phyloP scores from a whole-genome alignment of 2,329 filamentous ascomycete species.

The Cytospora schulzeri region DNA sequence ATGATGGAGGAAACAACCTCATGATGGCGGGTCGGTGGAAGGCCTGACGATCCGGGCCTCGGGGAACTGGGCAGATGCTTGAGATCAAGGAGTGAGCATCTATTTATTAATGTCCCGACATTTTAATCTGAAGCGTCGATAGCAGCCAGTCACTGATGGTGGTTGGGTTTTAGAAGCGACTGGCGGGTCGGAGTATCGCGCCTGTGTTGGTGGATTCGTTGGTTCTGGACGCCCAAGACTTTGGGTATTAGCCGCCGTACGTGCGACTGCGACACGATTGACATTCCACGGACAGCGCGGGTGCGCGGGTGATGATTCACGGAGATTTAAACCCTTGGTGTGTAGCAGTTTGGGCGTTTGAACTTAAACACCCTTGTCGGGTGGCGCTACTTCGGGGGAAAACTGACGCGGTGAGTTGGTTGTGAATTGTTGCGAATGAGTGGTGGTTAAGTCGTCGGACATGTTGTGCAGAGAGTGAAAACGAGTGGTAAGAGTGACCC shows the following conservation, averaged over 20 bases:
- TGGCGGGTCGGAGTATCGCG: slow-evolving; percentile 7
- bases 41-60: slow-evolving; percentile 7
- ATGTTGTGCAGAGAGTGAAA: slow-evolving; percentile 4
- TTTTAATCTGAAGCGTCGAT: neutral
- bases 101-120: neutral
- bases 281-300: neutral
- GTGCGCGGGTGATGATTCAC: neutral
- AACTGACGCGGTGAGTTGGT: neutral
- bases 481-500: slow-evolving; percentile 11
- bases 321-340: neutral
- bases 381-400: neutral
- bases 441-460: slow-evolving; percentile 11
- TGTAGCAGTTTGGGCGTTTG: neutral
- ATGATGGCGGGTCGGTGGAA: slow-evolving; percentile 10
- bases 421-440: neutral
- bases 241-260: slow-evolving; percentile 13
- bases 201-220: neutral
- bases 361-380: neutral
- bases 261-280: neutral
- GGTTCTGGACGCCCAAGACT: slow-evolving; percentile 9
- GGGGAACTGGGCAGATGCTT: neutral
- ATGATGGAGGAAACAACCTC: too few species aligned
- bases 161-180: slow-evolving; percentile 13
- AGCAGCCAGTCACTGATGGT: slow-evolving; percentile 10
- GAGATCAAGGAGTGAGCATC: slow-evolving; percentile 11